Evolutionary conservation across 2,329 filamentous ascomycete genomes (phyloP).

Genomic region (Claviceps humidiphila): DNA sequence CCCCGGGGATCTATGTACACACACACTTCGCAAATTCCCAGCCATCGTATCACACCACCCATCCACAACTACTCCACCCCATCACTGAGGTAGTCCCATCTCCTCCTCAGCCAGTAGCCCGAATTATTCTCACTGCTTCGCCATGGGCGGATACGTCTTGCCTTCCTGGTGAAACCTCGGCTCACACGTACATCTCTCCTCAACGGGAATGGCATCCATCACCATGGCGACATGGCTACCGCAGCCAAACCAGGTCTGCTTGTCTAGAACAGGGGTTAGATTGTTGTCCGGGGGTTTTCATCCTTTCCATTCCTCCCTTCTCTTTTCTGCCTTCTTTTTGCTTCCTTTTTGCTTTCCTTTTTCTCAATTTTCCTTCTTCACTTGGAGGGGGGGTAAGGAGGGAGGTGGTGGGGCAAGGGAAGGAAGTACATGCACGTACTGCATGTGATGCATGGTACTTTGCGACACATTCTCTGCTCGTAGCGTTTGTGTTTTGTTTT

Average conservation of each 20-base stretch:
- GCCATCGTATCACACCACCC: no score
- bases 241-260: slow-evolving; percentile 53
- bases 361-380: no score
- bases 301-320: background rate
- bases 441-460: slow-evolving; percentile 48
- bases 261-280: slow-evolving; percentile 25
- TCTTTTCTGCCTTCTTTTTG: background rate
- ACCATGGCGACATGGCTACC: slow-evolving; percentile 47
- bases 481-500: no score
- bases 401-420: no score
- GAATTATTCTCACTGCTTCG: slow-evolving; percentile 14
- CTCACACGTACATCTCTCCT: slow-evolving; percentile 51
- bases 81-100: slow-evolving; percentile 8
- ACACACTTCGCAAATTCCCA: no score
- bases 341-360: no score
- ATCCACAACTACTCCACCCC: no score
- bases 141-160: slow-evolving; percentile 53
- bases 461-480: slow-evolving; percentile 44
- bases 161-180: slow-evolving; percentile 49
- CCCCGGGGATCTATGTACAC: no score
- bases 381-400: no score
- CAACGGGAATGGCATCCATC: slow-evolving; percentile 43
- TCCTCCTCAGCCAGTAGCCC: slow-evolving; percentile 15
- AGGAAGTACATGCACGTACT: slow-evolving; percentile 28
- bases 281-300: background rate